A percentile compares a stretch with the other conserved stretches of the same genome.
These are phyloP conservation scores for Salinomyces thailandicus DNA, from an alignment of 2,329 filamentous ascomycete genomes.

Conservation along the genomic window DNA sequence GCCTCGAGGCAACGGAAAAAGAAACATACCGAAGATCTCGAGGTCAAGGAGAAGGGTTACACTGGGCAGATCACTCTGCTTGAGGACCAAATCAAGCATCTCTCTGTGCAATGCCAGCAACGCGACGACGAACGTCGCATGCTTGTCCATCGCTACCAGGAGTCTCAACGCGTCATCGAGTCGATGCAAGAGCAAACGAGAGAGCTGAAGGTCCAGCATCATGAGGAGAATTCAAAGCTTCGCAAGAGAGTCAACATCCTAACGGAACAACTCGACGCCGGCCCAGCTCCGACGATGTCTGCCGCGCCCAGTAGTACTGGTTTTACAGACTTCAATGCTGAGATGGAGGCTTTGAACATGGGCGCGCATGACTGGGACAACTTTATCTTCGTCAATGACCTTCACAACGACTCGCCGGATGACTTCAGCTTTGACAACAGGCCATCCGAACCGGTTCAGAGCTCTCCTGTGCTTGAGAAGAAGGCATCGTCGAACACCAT, in stretches of 20 bases:
- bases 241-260: slow-evolving; percentile 86
- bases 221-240: slow-evolving; percentile 79
- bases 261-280: slow-evolving; percentile 55
- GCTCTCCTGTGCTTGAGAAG: slow-evolving; percentile 16
- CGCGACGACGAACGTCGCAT: slow-evolving; percentile 22
- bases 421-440: slow-evolving; percentile 49
- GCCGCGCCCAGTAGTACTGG: slow-evolving; percentile 47
- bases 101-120: slow-evolving; percentile 45
- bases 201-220: slow-evolving; percentile 79
- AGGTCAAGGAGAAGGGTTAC: slow-evolving; percentile 92
- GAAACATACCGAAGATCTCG: slow-evolving; percentile 90
- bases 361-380: slow-evolving; percentile 66
- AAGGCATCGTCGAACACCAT: slow-evolving; percentile 12
- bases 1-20: slow-evolving; percentile 97
- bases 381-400: slow-evolving; percentile 60
- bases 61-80: slow-evolving; percentile 64
- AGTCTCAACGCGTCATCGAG: slow-evolving; percentile 65
- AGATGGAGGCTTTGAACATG: slow-evolving; percentile 78
- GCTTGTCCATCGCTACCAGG: slow-evolving; percentile 61
- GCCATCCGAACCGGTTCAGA: slow-evolving; percentile 12
- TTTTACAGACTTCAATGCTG: slow-evolving; percentile 62
- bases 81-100: slow-evolving; percentile 62
- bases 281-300: slow-evolving; percentile 31
- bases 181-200: slow-evolving; percentile 77
- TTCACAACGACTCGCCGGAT: slow-evolving; percentile 13